Percentiles rank a stretch among this genome's conserved stretches.
phyloP scores from a whole-genome alignment of 192 early-diverging fungal genomes.

The Coemansia sp. region DNA sequence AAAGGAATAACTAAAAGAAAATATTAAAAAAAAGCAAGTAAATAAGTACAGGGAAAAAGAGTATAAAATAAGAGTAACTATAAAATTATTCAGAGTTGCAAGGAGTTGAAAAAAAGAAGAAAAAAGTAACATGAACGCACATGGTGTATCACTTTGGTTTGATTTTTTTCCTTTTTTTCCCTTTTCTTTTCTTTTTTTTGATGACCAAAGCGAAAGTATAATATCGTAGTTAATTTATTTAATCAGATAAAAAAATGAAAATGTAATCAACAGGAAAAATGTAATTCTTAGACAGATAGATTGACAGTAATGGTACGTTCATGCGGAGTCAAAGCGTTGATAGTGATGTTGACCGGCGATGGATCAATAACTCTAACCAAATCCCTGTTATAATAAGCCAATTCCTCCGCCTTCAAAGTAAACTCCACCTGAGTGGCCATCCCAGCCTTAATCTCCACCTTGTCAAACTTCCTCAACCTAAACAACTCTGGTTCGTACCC shows the following conservation, averaged over 20 bases:
- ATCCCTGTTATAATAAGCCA: conserved; percentile 35
- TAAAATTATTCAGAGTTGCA: too few relatives aligned
- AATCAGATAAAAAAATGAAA: background rate
- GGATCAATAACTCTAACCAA: conserved; percentile 31
- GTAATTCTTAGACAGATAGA: background rate
- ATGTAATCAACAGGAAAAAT: background rate
- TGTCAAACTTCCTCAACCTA: conserved; percentile 59
- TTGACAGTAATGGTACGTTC: conserved; percentile 27
- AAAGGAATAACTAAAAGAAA: background rate
- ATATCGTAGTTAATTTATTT: background rate
- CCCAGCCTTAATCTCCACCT: conserved; percentile 21
- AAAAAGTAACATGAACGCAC: too few relatives aligned
- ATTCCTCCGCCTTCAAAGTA: conserved; percentile 40
- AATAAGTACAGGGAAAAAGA: too few relatives aligned
- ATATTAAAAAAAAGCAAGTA: too few relatives aligned
- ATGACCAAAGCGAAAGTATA: too few relatives aligned
- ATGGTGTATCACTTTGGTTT: too few relatives aligned
- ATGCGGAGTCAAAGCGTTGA: conserved; percentile 36
- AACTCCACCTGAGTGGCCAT: conserved; percentile 22
- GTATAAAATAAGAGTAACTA: too few relatives aligned
- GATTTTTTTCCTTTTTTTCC: too few relatives aligned
- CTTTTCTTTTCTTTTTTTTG: too few relatives aligned
- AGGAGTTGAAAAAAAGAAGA: too few relatives aligned
- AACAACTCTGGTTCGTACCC: conserved; percentile 60
- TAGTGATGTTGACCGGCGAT: conserved; percentile 36